Percentiles rank a stretch among this genome's conserved stretches.
phyloP scores from a whole-genome alignment of 2,329 filamentous ascomycete species.

The Escovopsis sp. region DNA sequence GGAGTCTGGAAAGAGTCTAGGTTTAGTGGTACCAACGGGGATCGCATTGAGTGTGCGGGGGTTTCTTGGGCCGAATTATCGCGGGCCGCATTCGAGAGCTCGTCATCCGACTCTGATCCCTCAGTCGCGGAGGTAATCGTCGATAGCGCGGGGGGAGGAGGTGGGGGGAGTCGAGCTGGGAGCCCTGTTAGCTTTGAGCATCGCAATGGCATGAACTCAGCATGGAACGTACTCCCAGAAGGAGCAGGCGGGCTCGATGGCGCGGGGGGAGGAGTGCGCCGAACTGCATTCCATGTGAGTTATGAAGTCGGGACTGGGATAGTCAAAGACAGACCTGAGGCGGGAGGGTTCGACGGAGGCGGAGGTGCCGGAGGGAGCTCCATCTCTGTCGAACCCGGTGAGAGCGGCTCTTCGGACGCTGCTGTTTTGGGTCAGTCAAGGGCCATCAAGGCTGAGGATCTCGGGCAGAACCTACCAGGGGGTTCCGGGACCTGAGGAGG shows the following conservation, averaged over 20 bases:
- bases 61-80: conserved; percentile 28
- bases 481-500: conserved; percentile 1
- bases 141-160: conserved; percentile 35
- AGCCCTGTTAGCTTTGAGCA: conserved; percentile 11
- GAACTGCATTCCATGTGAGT: neutral
- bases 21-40: conserved; percentile 30
- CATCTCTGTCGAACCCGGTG: conserved; percentile 35
- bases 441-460: conserved; percentile 1
- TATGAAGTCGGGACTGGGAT: neutral
- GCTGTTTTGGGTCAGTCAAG: conserved; percentile 7
- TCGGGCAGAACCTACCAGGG: conserved; percentile 10
- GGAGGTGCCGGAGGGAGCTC: conserved; percentile 41
- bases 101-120: conserved; percentile 81
- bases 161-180: conserved; percentile 48
- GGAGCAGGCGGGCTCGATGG: conserved; percentile 6
- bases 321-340: conserved; percentile 40
- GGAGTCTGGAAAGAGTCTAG: conserved; percentile 17
- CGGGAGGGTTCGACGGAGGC: conserved; percentile 31
- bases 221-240: conserved; percentile 1
- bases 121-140: conserved; percentile 51
- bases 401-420: conserved; percentile 11
- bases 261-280: conserved; percentile 3
- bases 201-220: neutral
- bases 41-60: conserved; percentile 7
- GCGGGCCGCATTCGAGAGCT: conserved; percentile 46